Evolutionary conservation across 208 protist genomes (phyloP), one percentile per base, ranked within the genome.

Genomic region (Histomonas meleagridis): DNA sequence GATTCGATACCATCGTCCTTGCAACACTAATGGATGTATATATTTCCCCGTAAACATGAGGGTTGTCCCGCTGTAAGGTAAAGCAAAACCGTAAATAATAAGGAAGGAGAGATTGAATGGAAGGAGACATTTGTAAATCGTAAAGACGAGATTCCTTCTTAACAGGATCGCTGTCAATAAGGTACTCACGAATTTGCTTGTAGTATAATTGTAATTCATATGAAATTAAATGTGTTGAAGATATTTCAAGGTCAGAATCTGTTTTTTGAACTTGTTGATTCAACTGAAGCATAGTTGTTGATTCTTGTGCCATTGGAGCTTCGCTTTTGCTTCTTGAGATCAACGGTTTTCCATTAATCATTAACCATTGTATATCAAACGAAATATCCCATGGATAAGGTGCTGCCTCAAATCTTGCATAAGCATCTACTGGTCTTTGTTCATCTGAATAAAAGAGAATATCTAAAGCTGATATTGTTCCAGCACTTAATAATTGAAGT

Each of bases 41-140:
- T 2, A 86, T 18, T 40, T 26, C 55, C n/a, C 55, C 76, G 16
- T 26, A 86, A 9, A 38, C 26, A 55, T 86, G 1, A 2, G 76
- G 76, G 38, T 86, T 26, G 55, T 86, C 76, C n/a, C 26, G 23
- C 10, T 55, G 38, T 38, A 51, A n/a, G 7, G 55, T 7, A 35
- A 86, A n/a, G 0, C 46, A 86, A 55, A 86, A 86, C 38, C 76
- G 51, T 1, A 86, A n/a, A 86, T 55, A 86, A 55, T 86, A 86
- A 57, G 76, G 76, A 57, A 86, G 40, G 21, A 86, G 26, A 9
- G 76, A 57, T 46, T 86, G 76, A 86, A 86, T 86, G 16, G 3
- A 86, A 16, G 14, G 18, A 3, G 23, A 21, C 38, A 28, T 38
- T 38, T 43, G 0, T 38, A 86, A 86, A 51, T 86, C 55, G 21